Percentiles rank a stretch among this genome's conserved stretches.
Conservation (phyloP, 2,329 filamentous ascomycete species). For the Aspergillus bombycis region DNA sequence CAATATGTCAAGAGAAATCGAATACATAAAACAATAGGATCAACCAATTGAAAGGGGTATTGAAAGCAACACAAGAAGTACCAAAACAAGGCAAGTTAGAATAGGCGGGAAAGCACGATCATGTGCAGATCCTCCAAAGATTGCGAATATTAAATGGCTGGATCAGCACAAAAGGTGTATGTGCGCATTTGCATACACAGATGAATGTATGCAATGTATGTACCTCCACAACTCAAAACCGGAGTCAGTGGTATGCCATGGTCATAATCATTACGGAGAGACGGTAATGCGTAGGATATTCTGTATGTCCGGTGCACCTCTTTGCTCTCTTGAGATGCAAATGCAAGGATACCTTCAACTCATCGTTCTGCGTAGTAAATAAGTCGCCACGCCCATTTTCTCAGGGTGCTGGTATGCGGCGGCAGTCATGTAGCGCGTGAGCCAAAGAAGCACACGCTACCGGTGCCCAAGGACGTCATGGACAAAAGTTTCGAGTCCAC, state of each 20-base stretch:
- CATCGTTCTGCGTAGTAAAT: not conserved
- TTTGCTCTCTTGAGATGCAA: not conserved
- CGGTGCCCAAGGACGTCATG: not conserved
- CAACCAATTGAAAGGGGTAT: slow-evolving; percentile 22
- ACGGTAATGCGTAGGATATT: not conserved
- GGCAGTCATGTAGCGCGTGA: not conserved
- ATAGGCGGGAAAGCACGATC: not conserved
- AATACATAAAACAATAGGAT: slow-evolving; percentile 11
- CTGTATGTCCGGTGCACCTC: not conserved
- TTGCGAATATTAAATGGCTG: not conserved
- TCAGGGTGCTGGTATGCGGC: not conserved
- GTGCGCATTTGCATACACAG: slow-evolving; percentile 14
- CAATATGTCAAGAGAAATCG: slow-evolving; percentile 1
- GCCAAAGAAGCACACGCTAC: slow-evolving; percentile 7
- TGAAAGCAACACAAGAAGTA: slow-evolving; percentile 11
- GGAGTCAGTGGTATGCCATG: slow-evolving; percentile 3
- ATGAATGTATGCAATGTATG: slow-evolving; percentile 16
- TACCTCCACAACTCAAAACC: slow-evolving; percentile 2
- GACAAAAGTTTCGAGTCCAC: slow-evolving; percentile 13
- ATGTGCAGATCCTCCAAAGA: not conserved
- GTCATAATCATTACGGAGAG: not conserved
- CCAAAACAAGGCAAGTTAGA: slow-evolving; percentile 7
- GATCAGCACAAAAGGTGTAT: slow-evolving; percentile 13
- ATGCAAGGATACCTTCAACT: not conserved
- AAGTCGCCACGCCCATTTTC: not conserved